Evolutionary conservation across 129 eudicot genomes (phyloP).

Genomic region (Helianthus annuus): DNA sequence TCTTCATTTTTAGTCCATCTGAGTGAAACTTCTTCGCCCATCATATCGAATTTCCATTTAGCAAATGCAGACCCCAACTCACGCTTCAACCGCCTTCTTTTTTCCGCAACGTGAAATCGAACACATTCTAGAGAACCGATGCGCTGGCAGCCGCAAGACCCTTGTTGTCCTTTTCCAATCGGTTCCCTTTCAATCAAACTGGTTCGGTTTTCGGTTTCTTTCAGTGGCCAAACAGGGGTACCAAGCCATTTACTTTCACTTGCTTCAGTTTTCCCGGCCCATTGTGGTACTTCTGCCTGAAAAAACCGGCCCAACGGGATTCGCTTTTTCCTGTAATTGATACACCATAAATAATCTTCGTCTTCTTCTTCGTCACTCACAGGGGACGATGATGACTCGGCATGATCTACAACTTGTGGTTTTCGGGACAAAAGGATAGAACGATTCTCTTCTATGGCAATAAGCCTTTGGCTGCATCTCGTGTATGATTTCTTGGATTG

Average conservation of each 20-base stretch:
- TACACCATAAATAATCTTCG: conserved; percentile 34
- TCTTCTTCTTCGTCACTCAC: conserved; percentile 45
- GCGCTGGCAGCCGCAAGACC: conserved; percentile 58
- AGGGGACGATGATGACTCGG: conserved; percentile 45
- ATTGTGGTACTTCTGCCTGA: conserved; percentile 67
- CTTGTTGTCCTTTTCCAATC: conserved; percentile 65
- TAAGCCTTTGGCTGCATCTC: conserved; percentile 65
- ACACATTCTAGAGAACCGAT: conserved; percentile 67
- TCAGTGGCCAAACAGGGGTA: conserved; percentile 65
- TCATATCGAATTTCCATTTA: conserved; percentile 56
- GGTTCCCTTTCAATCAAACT: conserved; percentile 63
- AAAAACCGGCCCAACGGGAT: conserved; percentile 48
- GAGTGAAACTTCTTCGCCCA: conserved; percentile 70
- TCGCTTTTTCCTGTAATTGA: conserved; percentile 30
- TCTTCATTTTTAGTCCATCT: conserved; percentile 66
- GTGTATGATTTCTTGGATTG: conserved; percentile 29
- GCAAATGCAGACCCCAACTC: conserved; percentile 68
- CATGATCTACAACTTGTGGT: conserved; percentile 4
- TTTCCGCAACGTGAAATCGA: conserved; percentile 59
- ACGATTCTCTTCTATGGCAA: conserved; percentile 44
- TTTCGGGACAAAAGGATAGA: conserved; percentile 31
- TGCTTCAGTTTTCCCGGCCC: conserved; percentile 41
- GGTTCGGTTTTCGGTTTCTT: conserved; percentile 29
- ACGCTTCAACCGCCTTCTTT: conserved; percentile 46
- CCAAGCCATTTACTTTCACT: conserved; percentile 65